Percentiles rank a stretch among this genome's conserved stretches.
Conservation (phyloP, 306 rosid genomes). For the Begonia masoniana region DNA sequence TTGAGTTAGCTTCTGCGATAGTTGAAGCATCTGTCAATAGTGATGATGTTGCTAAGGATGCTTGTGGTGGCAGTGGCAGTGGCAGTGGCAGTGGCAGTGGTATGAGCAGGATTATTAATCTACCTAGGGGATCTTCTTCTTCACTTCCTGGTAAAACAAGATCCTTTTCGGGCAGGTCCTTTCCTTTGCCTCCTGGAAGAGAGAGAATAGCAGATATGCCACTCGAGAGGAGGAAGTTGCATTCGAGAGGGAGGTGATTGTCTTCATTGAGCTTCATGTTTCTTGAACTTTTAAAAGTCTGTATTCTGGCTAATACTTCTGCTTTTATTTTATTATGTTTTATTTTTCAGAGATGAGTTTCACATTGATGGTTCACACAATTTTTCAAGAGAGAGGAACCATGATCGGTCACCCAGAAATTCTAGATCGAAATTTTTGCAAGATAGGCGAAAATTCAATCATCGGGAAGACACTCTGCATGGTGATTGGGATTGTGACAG, state of each 20-base stretch:
- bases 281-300: not conserved
- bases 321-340: not conserved
- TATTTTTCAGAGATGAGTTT: constrained; percentile 52
- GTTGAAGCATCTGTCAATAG: constrained; percentile 27
- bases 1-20: constrained; percentile 22
- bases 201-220: constrained; percentile 35
- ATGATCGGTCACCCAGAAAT: constrained; percentile 49
- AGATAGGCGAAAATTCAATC: constrained; percentile 51
- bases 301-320: constrained; percentile 6
- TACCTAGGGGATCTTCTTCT: constrained; percentile 38
- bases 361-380: constrained; percentile 39
- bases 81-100: constrained; percentile 31
- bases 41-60: constrained; percentile 45
- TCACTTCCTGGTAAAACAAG: constrained; percentile 49
- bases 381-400: constrained; percentile 61
- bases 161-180: constrained; percentile 29
- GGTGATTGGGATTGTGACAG: constrained; percentile 60
- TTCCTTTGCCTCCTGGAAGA: constrained; percentile 36
- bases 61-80: constrained; percentile 28
- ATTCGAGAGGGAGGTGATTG: constrained; percentile 68
- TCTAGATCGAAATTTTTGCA: constrained; percentile 49
- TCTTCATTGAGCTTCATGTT: not conserved
- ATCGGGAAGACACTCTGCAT: constrained; percentile 21
- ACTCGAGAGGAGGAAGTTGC: constrained; percentile 33
- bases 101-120: constrained; percentile 49